Base-by-base conservation (phyloP, 192 early-diverging fungal genomes). In the Podila verticillata region DNA sequence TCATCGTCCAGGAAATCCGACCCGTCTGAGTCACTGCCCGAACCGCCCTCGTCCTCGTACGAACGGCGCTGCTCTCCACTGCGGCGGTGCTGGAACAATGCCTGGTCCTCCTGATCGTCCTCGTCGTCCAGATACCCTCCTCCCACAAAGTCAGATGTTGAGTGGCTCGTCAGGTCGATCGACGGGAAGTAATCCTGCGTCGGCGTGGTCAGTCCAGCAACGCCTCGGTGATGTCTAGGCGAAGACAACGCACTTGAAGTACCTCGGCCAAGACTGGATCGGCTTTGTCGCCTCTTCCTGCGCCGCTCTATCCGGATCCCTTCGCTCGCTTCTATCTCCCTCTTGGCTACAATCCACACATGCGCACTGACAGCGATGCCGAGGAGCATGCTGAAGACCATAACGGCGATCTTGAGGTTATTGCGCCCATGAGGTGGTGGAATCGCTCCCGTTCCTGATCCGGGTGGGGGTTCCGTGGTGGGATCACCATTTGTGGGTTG, bases 301-400 rank as follows among this genome's bases (percentile, higher is more conserved):
- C 75, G 68, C 19, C 75, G 34, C 31, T 79, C 75, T 28, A 36
- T 79, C 49, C 75, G 31, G 59, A 79, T 72, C 0, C 65, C 75
- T 63, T 79, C 75, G 48, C 75, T 79, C 6, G 69, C 89, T 20
- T 81, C 83, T 1, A 90, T 82, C 31, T 75, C 75, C 4, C 68
- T 70, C 31, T 82, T 86, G 30, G 87, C 84, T 19, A 84, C 62
- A 1, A 77, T 63, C 78, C 85, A 90, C 20, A 90, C 82, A 58
- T 90, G 87, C 1, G 72, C 65, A 39, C 88, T 83, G 22, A 88
- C 86, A 29, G 78, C 83, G 57, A 85, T 70, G 20, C 81, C 84
- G 10, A 90, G 26, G 13, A 75, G 51, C 28, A 75, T 84, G 48
- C 66, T 86, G 73, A 60, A 65, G 22, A 47, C 48, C 71, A 60